Evolutionary conservation across 805 yeast species (phyloP), one percentile per base, ranked within the genome.

Genomic region (Nadsonia fulvescens): DNA sequence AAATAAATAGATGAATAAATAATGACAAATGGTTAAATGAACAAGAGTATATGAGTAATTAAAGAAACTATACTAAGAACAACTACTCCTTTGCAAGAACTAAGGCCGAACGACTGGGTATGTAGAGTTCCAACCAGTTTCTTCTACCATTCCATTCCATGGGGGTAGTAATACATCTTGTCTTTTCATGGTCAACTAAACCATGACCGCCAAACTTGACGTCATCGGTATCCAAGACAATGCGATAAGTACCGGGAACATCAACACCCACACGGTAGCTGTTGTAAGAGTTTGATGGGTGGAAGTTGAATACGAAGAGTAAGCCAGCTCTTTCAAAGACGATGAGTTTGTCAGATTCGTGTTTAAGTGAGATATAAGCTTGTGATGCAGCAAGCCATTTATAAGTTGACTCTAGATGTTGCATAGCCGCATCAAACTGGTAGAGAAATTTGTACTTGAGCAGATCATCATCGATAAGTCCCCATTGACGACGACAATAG

Each of bases 401-500:
- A 46, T 63, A 77, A 27, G 61, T 54, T 10, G 61, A 48, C 49
- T 86, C 96, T 20, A 74, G 54, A 29, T 58, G 60, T 50, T 81
- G 92, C 79, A 89, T 70, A 8, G 76, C 82, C 23, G 64, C 55
- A 51, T 86, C 98, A 54, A 89, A 86, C n/a, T 58, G 57, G 49
- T 73, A 74, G 40, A 86, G 57, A 37, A 61, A 72, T 45, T 70
- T 67, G 55, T 86, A 86, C 35, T 93, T 64, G 40, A 89, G 57
- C 33, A 79, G 52, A 14, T 72, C 66, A 46, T 89, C 95, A 29
- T 74, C 72, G 18, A 74, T 66, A 39, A 86, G 61, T 43, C 81
- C 81, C 62, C 83, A 89, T 51, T 86, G 98, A 42, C 98, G 68
- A 45, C 96, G 67, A 2, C 95, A 94, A 44, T 89, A 86, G 53